phyloP scores from a whole-genome alignment of 768 basidiomycete species.

The Pisolithus orientalis region DNA sequence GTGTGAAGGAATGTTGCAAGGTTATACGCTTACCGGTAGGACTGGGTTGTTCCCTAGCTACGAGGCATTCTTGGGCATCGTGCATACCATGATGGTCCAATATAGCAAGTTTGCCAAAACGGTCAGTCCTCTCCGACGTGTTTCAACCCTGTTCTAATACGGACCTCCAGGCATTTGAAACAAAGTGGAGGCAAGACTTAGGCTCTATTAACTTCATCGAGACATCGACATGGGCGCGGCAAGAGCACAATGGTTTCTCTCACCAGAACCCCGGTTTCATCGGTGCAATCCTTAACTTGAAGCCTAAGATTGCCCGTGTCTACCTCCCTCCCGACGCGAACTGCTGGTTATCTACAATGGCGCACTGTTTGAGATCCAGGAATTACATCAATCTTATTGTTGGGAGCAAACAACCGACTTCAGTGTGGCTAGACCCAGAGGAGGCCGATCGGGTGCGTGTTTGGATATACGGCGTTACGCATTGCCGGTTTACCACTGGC shows the following conservation, averaged over 20 bases:
- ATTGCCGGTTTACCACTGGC: background rate
- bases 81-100: conserved; percentile 87
- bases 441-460: conserved; percentile 58
- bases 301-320: conserved; percentile 63
- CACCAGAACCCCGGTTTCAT: conserved; percentile 87
- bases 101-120: conserved; percentile 88
- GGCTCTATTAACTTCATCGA: conserved; percentile 83
- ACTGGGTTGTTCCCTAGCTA: conserved; percentile 86
- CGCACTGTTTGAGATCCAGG: conserved; percentile 78
- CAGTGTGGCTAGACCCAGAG: conserved; percentile 69
- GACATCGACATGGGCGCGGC: conserved; percentile 81
- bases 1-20: conserved; percentile 87
- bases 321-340: conserved; percentile 91
- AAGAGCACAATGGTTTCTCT: conserved; percentile 87
- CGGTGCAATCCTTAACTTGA: conserved; percentile 76
- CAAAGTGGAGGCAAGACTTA: conserved; percentile 63
- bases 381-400: conserved; percentile 88
- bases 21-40: conserved; percentile 85
- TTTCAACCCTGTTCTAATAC: background rate
- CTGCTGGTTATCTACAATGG: conserved; percentile 74
- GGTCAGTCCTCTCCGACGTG: conserved; percentile 30
- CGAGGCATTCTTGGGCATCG: conserved; percentile 86
- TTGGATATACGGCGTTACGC: background rate
- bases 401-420: conserved; percentile 78
- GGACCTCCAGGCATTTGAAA: conserved; percentile 41